Base-by-base conservation (phyloP, 768 basidiomycete genomes). In the Dacryopinax primogenitus region DNA sequence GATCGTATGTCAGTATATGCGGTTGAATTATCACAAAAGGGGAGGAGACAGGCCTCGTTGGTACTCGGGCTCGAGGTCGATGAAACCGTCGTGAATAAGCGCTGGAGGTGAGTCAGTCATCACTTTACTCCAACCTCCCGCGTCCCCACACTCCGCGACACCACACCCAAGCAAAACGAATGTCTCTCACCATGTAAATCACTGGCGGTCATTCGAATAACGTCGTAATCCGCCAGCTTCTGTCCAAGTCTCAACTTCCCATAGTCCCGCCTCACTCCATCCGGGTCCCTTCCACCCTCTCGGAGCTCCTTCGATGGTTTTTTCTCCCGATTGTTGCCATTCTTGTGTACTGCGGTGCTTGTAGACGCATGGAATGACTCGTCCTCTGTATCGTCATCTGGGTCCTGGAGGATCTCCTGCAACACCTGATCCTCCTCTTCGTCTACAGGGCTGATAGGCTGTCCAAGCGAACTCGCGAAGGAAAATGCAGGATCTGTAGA, bases 21-120 rank as follows among this genome's bases (percentile, higher is more conserved):
- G 12, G 12, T 11, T 11, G 37, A 11, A 39, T 11, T 11, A 39
- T 11, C 12, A n/a, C 11, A 34, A 36, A 39, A 28, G n/a, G 41
- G 63, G 64, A 51, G 12, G 23, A 28, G 1, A 69, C 77, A 65
- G 64, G 84, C 87, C 87, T 79, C 87, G 77, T 71, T 89, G 87
- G 71, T 88, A 89, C 21, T 82, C 75, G 0, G 88, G 87, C 63
- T 83, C 81, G 28, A 90, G 74, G 71, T 90, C 86, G 63, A 90
- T 86, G 0, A 74, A 74, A 3, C 86, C 86, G 35, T 86, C 81
- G 71, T 88, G 86, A 65, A 89, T 87, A 34, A 82, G 77, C 9
- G 73, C 86, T 88, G 83, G n/a, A n/a, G n/a, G n/a, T n/a, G n/a
- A n/a, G n/a, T n/a, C n/a, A n/a, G n/a, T n/a, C n/a, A n/a, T n/a